Percentiles rank a stretch among this genome's conserved stretches.
These are phyloP conservation scores for Sambucus nigra DNA, from an alignment of 129 eudicot species.

Conservation along the genomic window DNA sequence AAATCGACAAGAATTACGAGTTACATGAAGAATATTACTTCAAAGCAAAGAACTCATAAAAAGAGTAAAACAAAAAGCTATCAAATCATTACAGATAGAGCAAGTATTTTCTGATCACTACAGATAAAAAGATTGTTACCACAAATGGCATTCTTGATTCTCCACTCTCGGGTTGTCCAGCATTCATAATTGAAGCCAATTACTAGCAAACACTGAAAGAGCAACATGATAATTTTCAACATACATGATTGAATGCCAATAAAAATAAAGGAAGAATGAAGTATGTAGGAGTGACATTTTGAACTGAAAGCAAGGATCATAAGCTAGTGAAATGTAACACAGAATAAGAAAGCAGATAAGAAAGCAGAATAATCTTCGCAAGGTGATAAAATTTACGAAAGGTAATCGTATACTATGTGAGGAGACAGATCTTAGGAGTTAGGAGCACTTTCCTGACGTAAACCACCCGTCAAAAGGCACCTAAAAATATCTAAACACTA, in stretches of 20 bases:
- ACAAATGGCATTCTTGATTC: slow-evolving; percentile 23
- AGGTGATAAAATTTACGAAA: no score
- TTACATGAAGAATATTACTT: background rate
- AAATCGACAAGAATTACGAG: background rate
- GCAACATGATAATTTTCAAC: background rate
- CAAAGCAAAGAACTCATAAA: background rate
- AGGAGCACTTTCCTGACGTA: no score
- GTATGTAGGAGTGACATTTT: background rate
- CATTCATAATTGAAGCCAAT: slow-evolving; percentile 23
- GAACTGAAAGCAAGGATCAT: background rate
- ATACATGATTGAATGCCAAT: background rate
- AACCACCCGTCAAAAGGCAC: no score
- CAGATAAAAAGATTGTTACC: slow-evolving; percentile 19
- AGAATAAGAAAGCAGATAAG: no score
- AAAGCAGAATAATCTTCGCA: no score
- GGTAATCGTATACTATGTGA: no score
- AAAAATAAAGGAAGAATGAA: background rate
- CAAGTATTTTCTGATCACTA: background rate
- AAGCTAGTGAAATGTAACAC: no score
- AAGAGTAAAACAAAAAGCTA: background rate
- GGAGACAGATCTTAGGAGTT: no score
- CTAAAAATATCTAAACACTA: no score
- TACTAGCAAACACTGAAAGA: background rate
- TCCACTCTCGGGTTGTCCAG: slow-evolving; percentile 9
- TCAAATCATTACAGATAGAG: background rate